A percentile compares a stretch with the other conserved stretches of the same genome.
phyloP scores from a whole-genome alignment of 2,329 filamentous ascomycete genomes.

The Fusarium continuum region DNA sequence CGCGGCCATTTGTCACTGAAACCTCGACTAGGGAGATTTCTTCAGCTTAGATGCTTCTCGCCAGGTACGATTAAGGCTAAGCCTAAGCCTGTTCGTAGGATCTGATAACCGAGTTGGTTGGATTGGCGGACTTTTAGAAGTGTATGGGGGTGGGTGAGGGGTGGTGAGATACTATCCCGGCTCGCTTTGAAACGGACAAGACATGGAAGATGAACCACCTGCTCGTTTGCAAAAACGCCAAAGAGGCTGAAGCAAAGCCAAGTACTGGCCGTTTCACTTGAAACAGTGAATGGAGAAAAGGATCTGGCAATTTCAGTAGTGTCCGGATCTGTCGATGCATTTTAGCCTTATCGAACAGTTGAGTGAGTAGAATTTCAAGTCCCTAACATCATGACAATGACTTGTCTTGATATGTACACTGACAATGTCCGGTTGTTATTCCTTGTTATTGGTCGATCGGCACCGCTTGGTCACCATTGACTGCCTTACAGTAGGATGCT shows the following conservation, averaged over 20 bases:
- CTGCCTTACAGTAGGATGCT: constrained; percentile 12
- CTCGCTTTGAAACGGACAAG: constrained; percentile 14
- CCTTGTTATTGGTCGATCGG: not conserved
- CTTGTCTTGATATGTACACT: not conserved
- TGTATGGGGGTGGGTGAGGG: not conserved
- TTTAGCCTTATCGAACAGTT: not conserved
- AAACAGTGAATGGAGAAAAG: not conserved
- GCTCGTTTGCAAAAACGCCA: not conserved
- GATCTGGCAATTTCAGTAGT: not conserved
- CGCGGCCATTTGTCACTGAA: constrained; percentile 3
- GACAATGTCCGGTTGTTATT: not conserved
- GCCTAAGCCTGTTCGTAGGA: constrained; percentile 17
- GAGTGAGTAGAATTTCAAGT: not conserved
- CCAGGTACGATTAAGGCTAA: constrained; percentile 5
- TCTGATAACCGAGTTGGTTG: not conserved
- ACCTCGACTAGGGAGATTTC: constrained; percentile 5
- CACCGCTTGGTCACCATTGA: not conserved
- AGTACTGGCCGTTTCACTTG: constrained; percentile 15
- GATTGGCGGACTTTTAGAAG: constrained; percentile 28
- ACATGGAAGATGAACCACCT: constrained; percentile 1
- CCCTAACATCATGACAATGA: not conserved
- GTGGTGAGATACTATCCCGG: constrained; percentile 3
- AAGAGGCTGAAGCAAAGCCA: not conserved
- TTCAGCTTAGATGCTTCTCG: constrained; percentile 1
- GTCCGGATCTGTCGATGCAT: not conserved